phyloP scores from a whole-genome alignment of 345 rosid species.

The Cardamine occulta region DNA sequence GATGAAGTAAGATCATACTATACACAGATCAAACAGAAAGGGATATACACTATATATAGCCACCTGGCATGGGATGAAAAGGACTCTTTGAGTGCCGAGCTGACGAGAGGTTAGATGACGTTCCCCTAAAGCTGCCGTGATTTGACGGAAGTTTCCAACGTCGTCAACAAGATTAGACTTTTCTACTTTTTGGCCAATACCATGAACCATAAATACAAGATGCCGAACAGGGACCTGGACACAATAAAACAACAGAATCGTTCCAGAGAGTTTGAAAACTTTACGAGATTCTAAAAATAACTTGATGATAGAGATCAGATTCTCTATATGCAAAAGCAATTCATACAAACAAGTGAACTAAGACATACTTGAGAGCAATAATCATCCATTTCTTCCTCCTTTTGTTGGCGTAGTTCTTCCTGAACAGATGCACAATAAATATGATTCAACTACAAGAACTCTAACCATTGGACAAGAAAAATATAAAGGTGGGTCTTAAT shows the following conservation, averaged over 20 bases:
- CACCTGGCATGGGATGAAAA: conserved; percentile 98
- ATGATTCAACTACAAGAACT: conserved; percentile 7
- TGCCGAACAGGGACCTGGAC: conserved; percentile 93
- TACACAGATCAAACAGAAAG: conserved; percentile 21
- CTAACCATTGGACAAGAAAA: conserved; percentile 21
- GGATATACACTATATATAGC: not conserved
- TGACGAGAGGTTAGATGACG: conserved; percentile 78
- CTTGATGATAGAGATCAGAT: not conserved
- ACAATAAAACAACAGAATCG: conserved; percentile 37
- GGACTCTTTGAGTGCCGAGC: conserved; percentile 75
- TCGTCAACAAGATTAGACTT: conserved; percentile 98
- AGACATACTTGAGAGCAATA: conserved; percentile 87
- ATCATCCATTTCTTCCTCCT: conserved; percentile 96
- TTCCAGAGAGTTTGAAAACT: conserved; percentile 6
- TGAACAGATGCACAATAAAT: conserved; percentile 41
- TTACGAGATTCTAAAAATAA: conserved; percentile 17
- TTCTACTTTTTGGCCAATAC: conserved; percentile 97
- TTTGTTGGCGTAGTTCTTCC: conserved; percentile 86
- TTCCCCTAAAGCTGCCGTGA: conserved; percentile 79
- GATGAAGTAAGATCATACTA: conserved; percentile 13
- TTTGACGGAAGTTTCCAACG: conserved; percentile 82
- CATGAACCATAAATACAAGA: conserved; percentile 97
- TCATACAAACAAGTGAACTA: conserved; percentile 1
- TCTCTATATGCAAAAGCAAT: conserved; percentile 11
- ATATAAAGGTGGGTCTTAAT: not conserved